Evolutionary conservation across 352 stramenopile species (phyloP).

Genomic region (Pythium sp.): DNA sequence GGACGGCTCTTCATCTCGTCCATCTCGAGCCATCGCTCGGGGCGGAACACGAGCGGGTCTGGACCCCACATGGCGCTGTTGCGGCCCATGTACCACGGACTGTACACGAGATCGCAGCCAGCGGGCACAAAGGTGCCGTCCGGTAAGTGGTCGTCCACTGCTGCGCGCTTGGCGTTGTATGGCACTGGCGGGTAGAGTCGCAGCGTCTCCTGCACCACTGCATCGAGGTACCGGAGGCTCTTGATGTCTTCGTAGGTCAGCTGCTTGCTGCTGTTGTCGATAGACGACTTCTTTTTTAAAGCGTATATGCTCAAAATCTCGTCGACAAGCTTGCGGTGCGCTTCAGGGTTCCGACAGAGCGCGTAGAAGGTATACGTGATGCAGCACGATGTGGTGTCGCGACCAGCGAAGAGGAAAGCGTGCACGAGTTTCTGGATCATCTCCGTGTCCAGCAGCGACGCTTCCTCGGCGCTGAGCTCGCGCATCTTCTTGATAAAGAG

Average conservation of each 20-base stretch:
- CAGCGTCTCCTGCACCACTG: conserved; percentile 66
- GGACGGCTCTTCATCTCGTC: conserved; percentile 28
- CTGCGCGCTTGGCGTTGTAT: conserved; percentile 57
- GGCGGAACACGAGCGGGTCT: conserved; percentile 50
- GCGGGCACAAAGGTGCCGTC: conserved; percentile 29
- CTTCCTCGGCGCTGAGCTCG: conserved; percentile 23
- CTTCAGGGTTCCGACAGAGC: conserved; percentile 3
- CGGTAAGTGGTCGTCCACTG: conserved; percentile 7
- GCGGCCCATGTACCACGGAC: conserved; percentile 74
- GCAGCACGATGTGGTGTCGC: conserved; percentile 35
- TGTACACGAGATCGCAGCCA: conserved; percentile 63
- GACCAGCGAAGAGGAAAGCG: conserved; percentile 41
- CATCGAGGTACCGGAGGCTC: conserved; percentile 63
- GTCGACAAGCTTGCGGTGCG: not conserved
- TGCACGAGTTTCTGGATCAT: conserved; percentile 21
- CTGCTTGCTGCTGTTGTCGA: not conserved
- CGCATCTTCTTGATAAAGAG: conserved; percentile 55
- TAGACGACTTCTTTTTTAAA: not conserved
- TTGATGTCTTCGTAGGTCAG: conserved; percentile 53
- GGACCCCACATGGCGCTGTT: conserved; percentile 27
- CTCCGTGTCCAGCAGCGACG: conserved; percentile 29
- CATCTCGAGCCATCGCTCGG: conserved; percentile 68
- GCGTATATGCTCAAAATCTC: conserved; percentile 2
- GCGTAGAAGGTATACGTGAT: conserved; percentile 7
- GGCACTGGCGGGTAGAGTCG: conserved; percentile 72